Percentiles rank a stretch among this genome's conserved stretches.
phyloP scores from a whole-genome alignment of 768 basidiomycete genomes.

The Tremella yokohamensis region DNA sequence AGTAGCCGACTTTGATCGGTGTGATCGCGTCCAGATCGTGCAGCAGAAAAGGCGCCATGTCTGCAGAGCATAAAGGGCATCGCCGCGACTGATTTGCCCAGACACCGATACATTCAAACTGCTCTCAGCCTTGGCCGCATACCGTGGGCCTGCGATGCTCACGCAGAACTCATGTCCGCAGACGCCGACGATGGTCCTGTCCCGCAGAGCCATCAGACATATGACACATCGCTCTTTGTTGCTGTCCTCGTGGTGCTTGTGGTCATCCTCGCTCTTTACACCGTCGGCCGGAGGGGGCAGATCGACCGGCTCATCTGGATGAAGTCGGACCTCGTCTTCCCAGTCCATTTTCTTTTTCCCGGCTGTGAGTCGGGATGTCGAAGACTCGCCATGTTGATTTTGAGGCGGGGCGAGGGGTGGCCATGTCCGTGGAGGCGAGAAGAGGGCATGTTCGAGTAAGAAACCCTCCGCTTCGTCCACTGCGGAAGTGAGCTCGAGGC shows the following conservation, averaged over 20 bases:
- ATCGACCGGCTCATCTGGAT: conserved; percentile 31
- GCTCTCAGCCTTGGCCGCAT: conserved; percentile 5
- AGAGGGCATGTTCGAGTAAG: conserved; percentile 41
- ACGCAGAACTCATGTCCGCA: conserved; percentile 88
- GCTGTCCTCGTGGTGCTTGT: conserved; percentile 49
- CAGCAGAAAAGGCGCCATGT: conserved; percentile 44
- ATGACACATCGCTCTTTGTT: conserved; percentile 69
- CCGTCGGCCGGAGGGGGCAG: conserved; percentile 3
- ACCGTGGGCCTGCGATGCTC: conserved; percentile 9
- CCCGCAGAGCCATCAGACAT: conserved; percentile 71
- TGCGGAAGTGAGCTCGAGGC: background rate
- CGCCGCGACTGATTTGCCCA: conserved; percentile 61
- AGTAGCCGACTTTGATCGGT: conserved; percentile 41
- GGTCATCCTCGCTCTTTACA: conserved; percentile 42
- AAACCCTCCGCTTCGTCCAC: conserved; percentile 47
- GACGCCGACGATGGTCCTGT: conserved; percentile 73
- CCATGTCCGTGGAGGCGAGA: conserved; percentile 42
- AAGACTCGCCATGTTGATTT: background rate
- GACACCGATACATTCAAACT: conserved; percentile 77
- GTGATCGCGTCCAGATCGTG: conserved; percentile 40
- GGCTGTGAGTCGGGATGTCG: conserved; percentile 17
- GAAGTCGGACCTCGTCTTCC: conserved; percentile 28
- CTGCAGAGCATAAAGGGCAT: conserved; percentile 42
- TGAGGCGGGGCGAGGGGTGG: conserved; percentile 26
- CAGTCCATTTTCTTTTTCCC: conserved; percentile 42